Evolutionary conservation across 495 filamentous ascomycete species (phyloP).

Genomic region (Patellaria atrata): DNA sequence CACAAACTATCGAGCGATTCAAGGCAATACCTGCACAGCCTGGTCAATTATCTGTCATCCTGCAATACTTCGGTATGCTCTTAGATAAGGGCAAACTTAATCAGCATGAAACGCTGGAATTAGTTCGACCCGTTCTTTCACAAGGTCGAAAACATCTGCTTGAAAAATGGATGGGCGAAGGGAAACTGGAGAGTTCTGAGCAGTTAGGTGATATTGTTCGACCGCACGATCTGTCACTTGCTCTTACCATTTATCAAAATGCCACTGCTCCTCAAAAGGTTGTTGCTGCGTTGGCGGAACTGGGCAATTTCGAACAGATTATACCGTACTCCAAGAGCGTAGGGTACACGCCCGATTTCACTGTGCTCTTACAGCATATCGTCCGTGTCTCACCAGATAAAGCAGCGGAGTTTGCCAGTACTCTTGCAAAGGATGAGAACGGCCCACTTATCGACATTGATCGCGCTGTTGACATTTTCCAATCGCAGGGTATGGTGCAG

Average conservation of each 20-base stretch:
- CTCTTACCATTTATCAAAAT: slow-evolving; percentile 70
- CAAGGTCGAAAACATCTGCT: slow-evolving; percentile 91
- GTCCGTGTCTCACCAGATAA: slow-evolving; percentile 86
- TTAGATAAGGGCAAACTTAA: slow-evolving; percentile 91
- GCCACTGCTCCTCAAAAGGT: slow-evolving; percentile 84
- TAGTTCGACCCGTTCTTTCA: slow-evolving; percentile 79
- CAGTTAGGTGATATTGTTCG: slow-evolving; percentile 90
- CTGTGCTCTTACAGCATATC: slow-evolving; percentile 79
- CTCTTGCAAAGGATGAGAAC: slow-evolving; percentile 70
- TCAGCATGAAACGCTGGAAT: slow-evolving; percentile 81
- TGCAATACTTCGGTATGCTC: slow-evolving; percentile 96
- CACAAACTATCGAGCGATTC: slow-evolving; percentile 87
- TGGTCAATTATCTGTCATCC: slow-evolving; percentile 75
- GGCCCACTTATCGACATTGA: slow-evolving; percentile 84
- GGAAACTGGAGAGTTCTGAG: slow-evolving; percentile 90
- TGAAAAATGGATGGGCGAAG: slow-evolving; percentile 94
- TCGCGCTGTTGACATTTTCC: slow-evolving; percentile 92
- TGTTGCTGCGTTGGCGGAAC: slow-evolving; percentile 85
- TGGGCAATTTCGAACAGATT: slow-evolving; percentile 92
- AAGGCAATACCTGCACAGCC: slow-evolving; percentile 50
- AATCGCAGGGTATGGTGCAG: slow-evolving; percentile 93
- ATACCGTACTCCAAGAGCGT: slow-evolving; percentile 70
- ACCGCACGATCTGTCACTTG: slow-evolving; percentile 72
- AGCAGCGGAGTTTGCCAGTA: slow-evolving; percentile 81
- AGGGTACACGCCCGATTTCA: slow-evolving; percentile 85